Base-by-base conservation (phyloP, 371 early-diverging fungal genomes). In the Conidiobolus incongruus region DNA sequence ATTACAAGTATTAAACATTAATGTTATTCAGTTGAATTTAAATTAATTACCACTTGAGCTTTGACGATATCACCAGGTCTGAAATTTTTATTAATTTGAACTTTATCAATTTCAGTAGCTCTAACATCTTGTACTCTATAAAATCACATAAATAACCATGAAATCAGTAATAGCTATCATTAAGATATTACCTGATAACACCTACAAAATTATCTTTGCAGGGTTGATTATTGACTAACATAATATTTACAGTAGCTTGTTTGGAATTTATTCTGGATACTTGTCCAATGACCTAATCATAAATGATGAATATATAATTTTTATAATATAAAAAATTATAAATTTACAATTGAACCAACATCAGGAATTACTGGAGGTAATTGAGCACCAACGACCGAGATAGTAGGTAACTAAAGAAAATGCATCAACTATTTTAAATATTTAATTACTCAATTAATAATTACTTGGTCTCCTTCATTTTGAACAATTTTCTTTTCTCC, bases 41-140 rank as follows among this genome's bases (percentile, higher is more conserved):
- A n/a, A 45, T 32, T 12, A 36, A 42, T 40, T 56, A 62, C 62
- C 16, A 85, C 81, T 48, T 82, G 72, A 36, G 86, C 86, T 17
- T 78, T 68, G 5, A 85, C 64, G 48, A 95, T 77, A 51, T 95
- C 96, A n/a, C 93, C 95, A 1, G 94, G 96, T 38, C 89, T 60
- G 60, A 87, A 95, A 20, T 79, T 82, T 32, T 72, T 63, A 60
- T 77, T 74, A 49, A 95, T 85, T 53, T 84, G 80, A 35, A 93
- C 84, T 48, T 81, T 79, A 53, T 94, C 95, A 51, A 77, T 81
- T 48, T 95, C 93, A 0, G 90, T 83, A 21, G 87, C 85, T 12
- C 96, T 61, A 1, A 95, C 82, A 55, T 94, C 93, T 63, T 92
- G 91, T 10, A 67, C 63, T 21, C 82, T 69, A 26, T 3, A 45